phyloP scores from a whole-genome alignment of 805 yeast genomes.

The Zygoascus bituminiphila region DNA sequence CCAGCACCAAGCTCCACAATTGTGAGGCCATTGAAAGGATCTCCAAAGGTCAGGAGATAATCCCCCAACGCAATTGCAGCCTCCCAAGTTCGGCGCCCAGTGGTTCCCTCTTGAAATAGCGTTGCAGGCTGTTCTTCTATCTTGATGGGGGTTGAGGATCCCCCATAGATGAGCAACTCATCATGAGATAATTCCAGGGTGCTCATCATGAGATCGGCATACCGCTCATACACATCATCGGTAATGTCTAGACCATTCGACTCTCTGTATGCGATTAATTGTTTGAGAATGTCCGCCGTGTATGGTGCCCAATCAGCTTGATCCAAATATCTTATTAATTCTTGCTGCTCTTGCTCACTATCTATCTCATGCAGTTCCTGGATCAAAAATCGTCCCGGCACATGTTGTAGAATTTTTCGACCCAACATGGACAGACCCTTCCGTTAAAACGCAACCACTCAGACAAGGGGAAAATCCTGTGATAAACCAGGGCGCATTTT shows the following conservation, averaged over 20 bases:
- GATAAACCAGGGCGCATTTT: no score
- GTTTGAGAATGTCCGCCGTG: neutral
- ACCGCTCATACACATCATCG: slow-evolving; percentile 1
- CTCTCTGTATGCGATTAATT: neutral
- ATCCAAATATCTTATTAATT: slow-evolving; percentile 6
- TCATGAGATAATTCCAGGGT: neutral
- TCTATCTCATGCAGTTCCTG: neutral
- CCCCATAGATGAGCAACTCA: neutral
- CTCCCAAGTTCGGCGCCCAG: slow-evolving; percentile 92
- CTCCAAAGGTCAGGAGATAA: slow-evolving; percentile 21
- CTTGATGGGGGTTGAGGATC: neutral
- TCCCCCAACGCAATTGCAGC: slow-evolving; percentile 66
- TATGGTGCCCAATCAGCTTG: slow-evolving; percentile 17
- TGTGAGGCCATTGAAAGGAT: neutral
- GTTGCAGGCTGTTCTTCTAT: slow-evolving; percentile 2
- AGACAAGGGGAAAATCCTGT: no score
- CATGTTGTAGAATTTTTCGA: neutral
- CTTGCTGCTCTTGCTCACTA: neutral
- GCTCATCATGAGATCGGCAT: neutral
- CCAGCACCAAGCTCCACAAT: slow-evolving; percentile 81
- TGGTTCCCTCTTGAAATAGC: slow-evolving; percentile 49
- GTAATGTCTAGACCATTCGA: neutral
- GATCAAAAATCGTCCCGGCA: neutral
- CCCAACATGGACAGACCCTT: neutral
- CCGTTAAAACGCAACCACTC: no score